These are phyloP conservation scores for Pinus tabuliformis DNA, from an alignment of 75 land plant genomes.

Conservation along the genomic window DNA sequence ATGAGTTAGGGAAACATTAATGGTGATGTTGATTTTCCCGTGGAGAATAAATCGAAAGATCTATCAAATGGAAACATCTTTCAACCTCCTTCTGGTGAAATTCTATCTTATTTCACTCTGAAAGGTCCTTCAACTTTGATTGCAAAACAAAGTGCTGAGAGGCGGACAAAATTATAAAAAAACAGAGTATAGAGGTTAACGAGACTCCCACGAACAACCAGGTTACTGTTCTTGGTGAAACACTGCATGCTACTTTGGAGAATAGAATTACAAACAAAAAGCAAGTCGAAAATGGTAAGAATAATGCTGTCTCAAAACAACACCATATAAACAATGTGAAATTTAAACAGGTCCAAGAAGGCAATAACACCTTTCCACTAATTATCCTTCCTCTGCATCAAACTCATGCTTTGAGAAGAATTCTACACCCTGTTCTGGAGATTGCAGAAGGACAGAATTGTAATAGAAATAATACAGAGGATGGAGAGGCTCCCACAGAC, in stretches of 20 bases:
- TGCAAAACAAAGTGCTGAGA: neutral
- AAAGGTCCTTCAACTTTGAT: neutral
- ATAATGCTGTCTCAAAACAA: neutral
- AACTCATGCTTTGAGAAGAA: neutral
- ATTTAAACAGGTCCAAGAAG: neutral
- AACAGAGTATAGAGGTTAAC: neutral
- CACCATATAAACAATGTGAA: neutral
- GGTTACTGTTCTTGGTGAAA: too few species aligned
- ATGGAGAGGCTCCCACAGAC: too few species aligned
- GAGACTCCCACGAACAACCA: neutral
- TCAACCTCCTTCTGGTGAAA: neutral
- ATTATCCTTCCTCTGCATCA: neutral
- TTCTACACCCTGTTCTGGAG: neutral
- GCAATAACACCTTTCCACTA: neutral
- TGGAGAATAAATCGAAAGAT: neutral
- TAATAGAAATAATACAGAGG: too few species aligned
- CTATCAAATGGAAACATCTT: neutral
- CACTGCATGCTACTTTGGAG: neutral
- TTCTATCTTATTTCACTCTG: neutral
- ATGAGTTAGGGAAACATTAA: neutral
- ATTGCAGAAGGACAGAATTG: neutral
- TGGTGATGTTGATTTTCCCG: neutral
- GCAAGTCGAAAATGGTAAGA: neutral
- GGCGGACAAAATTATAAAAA: neutral
- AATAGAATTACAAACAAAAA: neutral